These are phyloP conservation scores for Terfezia claveryi DNA, from an alignment of 495 filamentous ascomycete genomes.

Conservation along the genomic window DNA sequence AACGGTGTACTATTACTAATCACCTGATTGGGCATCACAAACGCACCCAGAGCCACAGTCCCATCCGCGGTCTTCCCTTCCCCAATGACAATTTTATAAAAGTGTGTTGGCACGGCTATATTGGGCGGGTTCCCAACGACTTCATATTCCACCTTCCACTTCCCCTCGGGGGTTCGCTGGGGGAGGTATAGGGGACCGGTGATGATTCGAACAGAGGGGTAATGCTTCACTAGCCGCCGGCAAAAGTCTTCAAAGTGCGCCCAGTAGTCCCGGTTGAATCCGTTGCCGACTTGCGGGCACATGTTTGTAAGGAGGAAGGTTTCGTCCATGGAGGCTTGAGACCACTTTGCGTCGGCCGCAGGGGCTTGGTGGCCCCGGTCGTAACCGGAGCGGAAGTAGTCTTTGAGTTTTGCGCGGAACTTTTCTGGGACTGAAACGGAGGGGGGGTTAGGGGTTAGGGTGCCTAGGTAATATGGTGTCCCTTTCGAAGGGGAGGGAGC, in stretches of 20 bases:
- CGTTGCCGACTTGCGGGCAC: conserved; percentile 92
- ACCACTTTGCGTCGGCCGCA: conserved; percentile 90
- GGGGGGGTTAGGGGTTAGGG: no score
- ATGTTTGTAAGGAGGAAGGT: conserved; percentile 89
- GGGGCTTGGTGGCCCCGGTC: conserved; percentile 96
- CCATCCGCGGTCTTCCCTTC: conserved; percentile 55
- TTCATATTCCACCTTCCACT: conserved; percentile 89
- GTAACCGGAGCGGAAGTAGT: conserved; percentile 88
- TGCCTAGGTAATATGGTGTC: not conserved
- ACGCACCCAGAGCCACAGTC: conserved; percentile 74
- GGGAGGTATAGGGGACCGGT: conserved; percentile 90
- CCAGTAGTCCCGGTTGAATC: conserved; percentile 98
- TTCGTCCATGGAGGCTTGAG: conserved; percentile 75
- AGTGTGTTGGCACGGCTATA: conserved; percentile 90
- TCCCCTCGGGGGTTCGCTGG: conserved; percentile 52
- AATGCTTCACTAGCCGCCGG: conserved; percentile 50
- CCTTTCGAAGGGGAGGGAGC: not conserved
- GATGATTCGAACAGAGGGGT: conserved; percentile 73
- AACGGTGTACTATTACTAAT: conserved; percentile 72
- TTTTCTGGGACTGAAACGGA: conserved; percentile 40
- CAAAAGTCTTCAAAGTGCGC: conserved; percentile 96
- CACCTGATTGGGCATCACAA: conserved; percentile 81
- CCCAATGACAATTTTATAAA: conserved; percentile 94
- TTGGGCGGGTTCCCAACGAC: conserved; percentile 90
- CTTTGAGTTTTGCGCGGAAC: conserved; percentile 73